These are phyloP conservation scores for Gynandropsis gynandra DNA, from an alignment of 345 rosid species.

Conservation along the genomic window DNA sequence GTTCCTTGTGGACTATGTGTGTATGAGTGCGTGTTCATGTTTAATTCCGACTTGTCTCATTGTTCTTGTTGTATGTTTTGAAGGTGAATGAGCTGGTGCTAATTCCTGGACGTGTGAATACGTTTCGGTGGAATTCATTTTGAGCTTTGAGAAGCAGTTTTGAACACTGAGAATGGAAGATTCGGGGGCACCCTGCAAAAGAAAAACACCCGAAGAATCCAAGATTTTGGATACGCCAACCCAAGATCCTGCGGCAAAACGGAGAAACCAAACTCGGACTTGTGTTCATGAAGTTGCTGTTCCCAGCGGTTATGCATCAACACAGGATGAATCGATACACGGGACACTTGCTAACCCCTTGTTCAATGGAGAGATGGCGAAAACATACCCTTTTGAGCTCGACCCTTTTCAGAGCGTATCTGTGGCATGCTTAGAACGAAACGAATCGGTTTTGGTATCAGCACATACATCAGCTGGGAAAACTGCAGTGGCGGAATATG, in stretches of 20 bases:
- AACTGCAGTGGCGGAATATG: conserved; percentile 99
- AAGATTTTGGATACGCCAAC: conserved; percentile 26
- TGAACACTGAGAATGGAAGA: conserved; percentile 30
- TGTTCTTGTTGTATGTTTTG: background rate
- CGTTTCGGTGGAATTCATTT: background rate
- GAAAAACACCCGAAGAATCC: conserved; percentile 40
- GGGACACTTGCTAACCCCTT: conserved; percentile 74
- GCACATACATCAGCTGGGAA: conserved; percentile 98
- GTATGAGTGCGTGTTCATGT: background rate
- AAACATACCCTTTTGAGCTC: conserved; percentile 62
- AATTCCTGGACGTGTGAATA: conserved; percentile 2
- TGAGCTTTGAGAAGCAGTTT: conserved; percentile 8
- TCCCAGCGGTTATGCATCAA: conserved; percentile 51
- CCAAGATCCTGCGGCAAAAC: conserved; percentile 41
- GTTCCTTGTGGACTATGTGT: background rate
- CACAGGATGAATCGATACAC: conserved; percentile 45
- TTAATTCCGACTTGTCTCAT: conserved; percentile 5
- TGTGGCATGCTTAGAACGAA: conserved; percentile 80
- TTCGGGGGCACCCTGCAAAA: conserved; percentile 34
- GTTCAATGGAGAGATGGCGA: conserved; percentile 75
- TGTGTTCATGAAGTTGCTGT: conserved; percentile 97
- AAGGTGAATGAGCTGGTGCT: background rate
- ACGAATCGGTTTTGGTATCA: conserved; percentile 90
- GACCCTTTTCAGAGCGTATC: conserved; percentile 91
- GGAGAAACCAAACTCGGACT: conserved; percentile 44